phyloP scores from a whole-genome alignment of 768 basidiomycete genomes.

The Hirschioporus abietinus region DNA sequence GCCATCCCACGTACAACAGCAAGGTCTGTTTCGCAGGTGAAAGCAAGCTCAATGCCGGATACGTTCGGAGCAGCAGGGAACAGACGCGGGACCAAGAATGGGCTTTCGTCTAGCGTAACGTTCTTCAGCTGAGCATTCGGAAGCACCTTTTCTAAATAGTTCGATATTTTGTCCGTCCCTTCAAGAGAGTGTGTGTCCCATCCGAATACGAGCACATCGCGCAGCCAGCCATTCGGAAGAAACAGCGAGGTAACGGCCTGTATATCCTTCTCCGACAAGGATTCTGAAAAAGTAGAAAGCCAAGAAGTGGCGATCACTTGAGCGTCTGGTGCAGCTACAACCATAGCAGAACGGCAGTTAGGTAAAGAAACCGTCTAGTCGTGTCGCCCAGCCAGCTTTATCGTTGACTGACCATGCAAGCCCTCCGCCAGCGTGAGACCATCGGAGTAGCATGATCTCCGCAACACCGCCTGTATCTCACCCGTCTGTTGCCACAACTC shows the following conservation, averaged over 20 bases:
- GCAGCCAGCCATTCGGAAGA: conserved; percentile 18
- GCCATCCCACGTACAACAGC: conserved; percentile 9
- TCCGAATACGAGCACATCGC: conserved; percentile 20
- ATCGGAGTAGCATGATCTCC: no score
- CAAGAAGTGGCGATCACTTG: conserved; percentile 15
- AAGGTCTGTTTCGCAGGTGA: conserved; percentile 13
- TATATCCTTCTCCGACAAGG: conserved; percentile 10
- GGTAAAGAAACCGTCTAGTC: neutral
- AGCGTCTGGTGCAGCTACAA: neutral
- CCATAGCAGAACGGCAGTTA: neutral
- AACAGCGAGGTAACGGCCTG: conserved; percentile 11
- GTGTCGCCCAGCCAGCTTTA: neutral
- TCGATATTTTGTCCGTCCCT: conserved; percentile 14
- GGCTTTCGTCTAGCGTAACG: conserved; percentile 15
- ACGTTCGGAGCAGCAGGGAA: conserved; percentile 5
- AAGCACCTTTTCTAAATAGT: conserved; percentile 12
- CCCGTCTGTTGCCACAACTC: neutral
- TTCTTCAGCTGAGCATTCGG: conserved; percentile 11
- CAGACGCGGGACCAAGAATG: conserved; percentile 10
- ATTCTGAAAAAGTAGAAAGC: conserved; percentile 12
- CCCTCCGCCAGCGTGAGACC: no score
- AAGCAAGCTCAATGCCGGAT: conserved; percentile 15
- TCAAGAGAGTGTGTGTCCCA: conserved; percentile 21
- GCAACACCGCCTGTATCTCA: neutral
- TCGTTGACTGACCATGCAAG: neutral